Conservation (phyloP, 2,329 filamentous ascomycete genomes). For the Davidsoniella eucalypti region DNA sequence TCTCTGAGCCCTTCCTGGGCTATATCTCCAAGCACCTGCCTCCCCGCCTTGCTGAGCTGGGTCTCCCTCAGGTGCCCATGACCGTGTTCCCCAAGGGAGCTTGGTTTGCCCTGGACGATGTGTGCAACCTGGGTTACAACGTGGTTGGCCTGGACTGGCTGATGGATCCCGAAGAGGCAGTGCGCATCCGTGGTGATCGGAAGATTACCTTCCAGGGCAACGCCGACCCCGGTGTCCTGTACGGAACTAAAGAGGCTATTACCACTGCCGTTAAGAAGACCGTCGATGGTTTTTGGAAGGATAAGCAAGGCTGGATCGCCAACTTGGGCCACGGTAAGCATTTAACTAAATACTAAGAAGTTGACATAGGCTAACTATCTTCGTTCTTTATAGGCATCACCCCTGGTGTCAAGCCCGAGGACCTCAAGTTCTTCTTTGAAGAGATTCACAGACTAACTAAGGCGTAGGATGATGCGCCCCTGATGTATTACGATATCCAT, state of each 20-base stretch:
- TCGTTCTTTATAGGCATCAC: slow-evolving; percentile 52
- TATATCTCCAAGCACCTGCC: slow-evolving; percentile 75
- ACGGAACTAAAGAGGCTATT: slow-evolving; percentile 68
- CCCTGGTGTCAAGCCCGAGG: slow-evolving; percentile 82
- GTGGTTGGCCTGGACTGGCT: slow-evolving; percentile 93
- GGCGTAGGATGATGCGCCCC: slow-evolving; percentile 16
- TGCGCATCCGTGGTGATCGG: slow-evolving; percentile 60
- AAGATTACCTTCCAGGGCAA: slow-evolving; percentile 77
- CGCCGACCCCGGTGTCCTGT: slow-evolving; percentile 83
- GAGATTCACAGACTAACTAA: slow-evolving; percentile 65
- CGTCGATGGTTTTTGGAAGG: slow-evolving; percentile 65
- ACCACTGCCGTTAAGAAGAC: slow-evolving; percentile 69
- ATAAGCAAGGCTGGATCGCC: slow-evolving; percentile 83
- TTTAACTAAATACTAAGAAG: slow-evolving; percentile 10
- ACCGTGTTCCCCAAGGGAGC: slow-evolving; percentile 96
- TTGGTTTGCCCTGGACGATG: slow-evolving; percentile 80
- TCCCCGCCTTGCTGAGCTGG: slow-evolving; percentile 52
- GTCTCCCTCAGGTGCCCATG: slow-evolving; percentile 75
- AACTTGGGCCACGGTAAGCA: slow-evolving; percentile 82
- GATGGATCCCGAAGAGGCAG: slow-evolving; percentile 72
- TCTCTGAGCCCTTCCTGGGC: slow-evolving; percentile 71
- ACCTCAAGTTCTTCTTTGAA: slow-evolving; percentile 84
- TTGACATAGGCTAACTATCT: no score
- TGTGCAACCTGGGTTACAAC: slow-evolving; percentile 80
- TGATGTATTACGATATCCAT: no score